Conservation (phyloP, 2,329 filamentous ascomycete species). For the Nemania serpens region DNA sequence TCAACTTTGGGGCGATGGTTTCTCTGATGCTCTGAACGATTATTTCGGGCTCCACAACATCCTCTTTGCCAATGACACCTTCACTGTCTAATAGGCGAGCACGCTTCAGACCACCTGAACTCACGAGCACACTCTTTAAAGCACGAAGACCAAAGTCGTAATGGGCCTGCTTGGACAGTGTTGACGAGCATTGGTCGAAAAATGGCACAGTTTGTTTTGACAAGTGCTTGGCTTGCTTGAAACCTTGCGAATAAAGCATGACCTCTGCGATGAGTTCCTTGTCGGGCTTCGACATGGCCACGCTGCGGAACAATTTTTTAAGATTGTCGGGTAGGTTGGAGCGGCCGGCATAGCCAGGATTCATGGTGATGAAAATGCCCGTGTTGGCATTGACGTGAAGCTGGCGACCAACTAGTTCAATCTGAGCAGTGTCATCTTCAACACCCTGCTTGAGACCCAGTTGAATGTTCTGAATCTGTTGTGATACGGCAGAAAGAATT, state of each 20-base stretch:
- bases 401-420: conserved; percentile 91
- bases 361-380: conserved; percentile 99
- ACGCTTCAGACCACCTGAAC: conserved; percentile 94
- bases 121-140: conserved; percentile 96
- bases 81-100: conserved; percentile 67
- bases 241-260: conserved; percentile 99
- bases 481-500: conserved; percentile 95
- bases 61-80: conserved; percentile 65
- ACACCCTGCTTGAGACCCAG: conserved; percentile 86
- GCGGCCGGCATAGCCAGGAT: conserved; percentile 96
- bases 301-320: conserved; percentile 99
- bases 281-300: conserved; percentile 99
- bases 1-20: conserved; percentile 96
- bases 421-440: conserved; percentile 82
- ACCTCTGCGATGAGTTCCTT: conserved; percentile 99
- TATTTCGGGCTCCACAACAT: conserved; percentile 89
- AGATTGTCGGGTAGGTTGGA: conserved; percentile 98
- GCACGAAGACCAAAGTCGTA: conserved; percentile 99
- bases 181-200: conserved; percentile 85
- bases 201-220: conserved; percentile 97
- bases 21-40: conserved; percentile 98
- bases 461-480: conserved; percentile 99
- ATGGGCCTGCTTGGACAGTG: conserved; percentile 93
- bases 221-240: conserved; percentile 91
- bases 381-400: conserved; percentile 90